These are phyloP conservation scores for Xylariaceae sp. DNA, from an alignment of 2,329 filamentous ascomycete genomes.

Conservation along the genomic window DNA sequence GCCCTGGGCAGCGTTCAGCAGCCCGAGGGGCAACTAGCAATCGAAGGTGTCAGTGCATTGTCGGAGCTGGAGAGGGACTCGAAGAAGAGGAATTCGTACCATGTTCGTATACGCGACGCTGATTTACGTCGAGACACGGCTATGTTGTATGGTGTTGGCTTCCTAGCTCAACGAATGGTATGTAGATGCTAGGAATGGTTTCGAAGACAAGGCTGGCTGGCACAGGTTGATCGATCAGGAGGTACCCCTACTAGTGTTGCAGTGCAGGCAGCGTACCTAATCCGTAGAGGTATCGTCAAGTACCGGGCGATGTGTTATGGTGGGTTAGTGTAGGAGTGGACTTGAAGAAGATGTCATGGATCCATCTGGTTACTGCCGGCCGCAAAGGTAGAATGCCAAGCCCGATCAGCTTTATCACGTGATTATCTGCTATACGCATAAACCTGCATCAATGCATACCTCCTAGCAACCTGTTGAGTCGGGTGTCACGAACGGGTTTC, in stretches of 20 bases:
- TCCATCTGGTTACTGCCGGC: too few species aligned
- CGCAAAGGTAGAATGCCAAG: too few species aligned
- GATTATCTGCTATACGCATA: too few species aligned
- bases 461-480: too few species aligned
- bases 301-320: too few species aligned
- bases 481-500: too few species aligned
- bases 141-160: not conserved
- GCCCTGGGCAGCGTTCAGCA: conserved; percentile 92
- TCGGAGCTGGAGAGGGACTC: not conserved
- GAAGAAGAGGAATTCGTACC: conserved; percentile 4
- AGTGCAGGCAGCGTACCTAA: not conserved
- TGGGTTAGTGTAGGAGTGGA: too few species aligned
- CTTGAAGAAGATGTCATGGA: too few species aligned
- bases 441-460: too few species aligned
- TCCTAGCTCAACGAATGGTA: not conserved
- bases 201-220: conserved; percentile 4
- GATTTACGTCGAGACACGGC: not conserved
- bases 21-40: conserved; percentile 63
- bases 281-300: too few species aligned
- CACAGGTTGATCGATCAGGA: not conserved
- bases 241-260: not conserved
- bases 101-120: conserved; percentile 8
- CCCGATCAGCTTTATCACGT: too few species aligned
- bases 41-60: conserved; percentile 16
- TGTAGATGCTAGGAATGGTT: conserved; percentile 1